Percentiles rank a stretch among this genome's conserved stretches.
Conservation (phyloP, 345 rosid species). For the Psidium guajava region DNA sequence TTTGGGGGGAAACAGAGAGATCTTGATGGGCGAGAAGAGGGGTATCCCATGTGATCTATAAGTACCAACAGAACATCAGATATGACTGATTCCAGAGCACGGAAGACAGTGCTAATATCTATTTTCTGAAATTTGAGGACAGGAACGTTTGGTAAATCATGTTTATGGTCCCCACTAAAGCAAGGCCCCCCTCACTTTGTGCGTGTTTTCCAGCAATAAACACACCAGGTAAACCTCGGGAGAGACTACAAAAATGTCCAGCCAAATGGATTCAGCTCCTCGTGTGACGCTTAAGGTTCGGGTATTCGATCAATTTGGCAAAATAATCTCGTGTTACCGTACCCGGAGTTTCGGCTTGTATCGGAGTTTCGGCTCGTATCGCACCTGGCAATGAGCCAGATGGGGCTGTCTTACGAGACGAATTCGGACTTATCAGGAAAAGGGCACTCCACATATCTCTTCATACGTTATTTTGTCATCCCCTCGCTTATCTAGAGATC, state of each 20-base stretch:
- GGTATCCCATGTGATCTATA: background rate
- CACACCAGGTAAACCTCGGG: background rate
- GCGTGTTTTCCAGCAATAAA: background rate
- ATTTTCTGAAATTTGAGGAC: background rate
- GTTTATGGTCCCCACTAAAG: background rate
- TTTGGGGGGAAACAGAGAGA: background rate
- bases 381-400: background rate
- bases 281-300: background rate
- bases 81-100: background rate
- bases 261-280: background rate
- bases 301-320: background rate
- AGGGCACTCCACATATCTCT: background rate
- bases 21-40: background rate
- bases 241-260: background rate
- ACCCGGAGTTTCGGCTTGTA: background rate
- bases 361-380: background rate
- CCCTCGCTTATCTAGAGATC: background rate
- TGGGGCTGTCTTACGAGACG: background rate
- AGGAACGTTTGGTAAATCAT: background rate
- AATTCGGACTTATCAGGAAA: background rate
- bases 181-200: background rate
- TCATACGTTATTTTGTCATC: background rate
- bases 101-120: background rate
- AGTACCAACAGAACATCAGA: background rate
- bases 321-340: background rate